Percentiles rank a stretch among this genome's conserved stretches.
phyloP scores from a whole-genome alignment of 2,329 filamentous ascomycete genomes.

The Sporothrix curviconia region DNA sequence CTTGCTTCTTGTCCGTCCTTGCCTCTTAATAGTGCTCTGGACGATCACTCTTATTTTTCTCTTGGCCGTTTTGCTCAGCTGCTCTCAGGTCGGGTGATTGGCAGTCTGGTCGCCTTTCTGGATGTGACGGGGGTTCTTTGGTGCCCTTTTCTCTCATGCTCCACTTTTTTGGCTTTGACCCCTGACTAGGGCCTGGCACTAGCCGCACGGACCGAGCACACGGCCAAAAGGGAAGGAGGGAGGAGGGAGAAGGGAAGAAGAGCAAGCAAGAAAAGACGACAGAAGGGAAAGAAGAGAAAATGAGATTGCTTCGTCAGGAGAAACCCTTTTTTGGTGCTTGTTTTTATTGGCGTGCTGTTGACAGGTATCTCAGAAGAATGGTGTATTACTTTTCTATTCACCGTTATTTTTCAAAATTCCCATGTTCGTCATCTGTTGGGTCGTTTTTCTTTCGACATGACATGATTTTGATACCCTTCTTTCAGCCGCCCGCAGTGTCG shows the following conservation, averaged over 20 bases:
- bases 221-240: no score
- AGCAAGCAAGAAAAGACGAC: background rate
- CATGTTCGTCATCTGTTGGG: no score
- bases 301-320: no score
- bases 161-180: constrained; percentile 7
- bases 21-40: background rate
- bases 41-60: background rate
- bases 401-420: background rate
- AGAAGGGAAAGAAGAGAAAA: background rate
- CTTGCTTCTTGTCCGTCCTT: no score
- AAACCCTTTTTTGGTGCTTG: background rate
- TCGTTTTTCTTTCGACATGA: no score
- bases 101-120: background rate
- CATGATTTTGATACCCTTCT: no score
- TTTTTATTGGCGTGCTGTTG: background rate
- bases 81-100: background rate
- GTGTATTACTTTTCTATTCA: background rate
- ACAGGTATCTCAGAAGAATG: no score
- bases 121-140: no score
- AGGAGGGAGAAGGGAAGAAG: no score
- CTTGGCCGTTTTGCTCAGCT: constrained; percentile 1
- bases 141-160: background rate
- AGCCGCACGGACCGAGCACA: no score
- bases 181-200: no score
- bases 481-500: no score